These are phyloP conservation scores for Arachnomyces sp. DNA, from an alignment of 2,329 filamentous ascomycete species.

Conservation along the genomic window DNA sequence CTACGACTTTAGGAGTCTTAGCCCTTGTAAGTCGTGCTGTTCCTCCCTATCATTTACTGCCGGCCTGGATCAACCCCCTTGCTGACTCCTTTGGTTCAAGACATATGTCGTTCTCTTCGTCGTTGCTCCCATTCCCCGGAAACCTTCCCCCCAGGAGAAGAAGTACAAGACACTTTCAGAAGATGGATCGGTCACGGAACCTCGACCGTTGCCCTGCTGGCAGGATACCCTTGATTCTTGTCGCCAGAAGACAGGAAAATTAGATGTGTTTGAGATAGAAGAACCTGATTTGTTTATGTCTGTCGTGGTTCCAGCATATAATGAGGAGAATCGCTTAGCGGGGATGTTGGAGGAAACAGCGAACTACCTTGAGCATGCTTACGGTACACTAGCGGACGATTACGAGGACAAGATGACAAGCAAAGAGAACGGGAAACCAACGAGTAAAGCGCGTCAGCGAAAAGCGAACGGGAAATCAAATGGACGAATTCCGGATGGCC, in stretches of 20 bases:
- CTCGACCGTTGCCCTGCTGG: constrained; percentile 71
- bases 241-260: constrained; percentile 44
- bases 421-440: constrained; percentile 16
- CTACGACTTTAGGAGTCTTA: constrained; percentile 24
- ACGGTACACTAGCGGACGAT: constrained; percentile 49
- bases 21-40: constrained; percentile 26
- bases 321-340: constrained; percentile 75
- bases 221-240: constrained; percentile 65
- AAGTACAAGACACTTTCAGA: constrained; percentile 69
- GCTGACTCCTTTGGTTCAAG: constrained; percentile 30
- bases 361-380: constrained; percentile 69
- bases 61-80: not conserved
- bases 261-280: constrained; percentile 51
- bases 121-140: constrained; percentile 73
- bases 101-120: constrained; percentile 62
- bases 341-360: constrained; percentile 89
- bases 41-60: constrained; percentile 3
- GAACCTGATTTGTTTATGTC: constrained; percentile 77
- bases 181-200: constrained; percentile 50
- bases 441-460: constrained; percentile 18
- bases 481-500: constrained; percentile 23
- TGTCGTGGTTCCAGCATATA: constrained; percentile 90
- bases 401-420: constrained; percentile 24
- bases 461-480: constrained; percentile 25
- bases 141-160: constrained; percentile 70